A percentile compares a stretch with the other conserved stretches of the same genome.
Evolutionary conservation across 2,329 filamentous ascomycete species (phyloP).

Genomic region (Penicillium oxalicum): DNA sequence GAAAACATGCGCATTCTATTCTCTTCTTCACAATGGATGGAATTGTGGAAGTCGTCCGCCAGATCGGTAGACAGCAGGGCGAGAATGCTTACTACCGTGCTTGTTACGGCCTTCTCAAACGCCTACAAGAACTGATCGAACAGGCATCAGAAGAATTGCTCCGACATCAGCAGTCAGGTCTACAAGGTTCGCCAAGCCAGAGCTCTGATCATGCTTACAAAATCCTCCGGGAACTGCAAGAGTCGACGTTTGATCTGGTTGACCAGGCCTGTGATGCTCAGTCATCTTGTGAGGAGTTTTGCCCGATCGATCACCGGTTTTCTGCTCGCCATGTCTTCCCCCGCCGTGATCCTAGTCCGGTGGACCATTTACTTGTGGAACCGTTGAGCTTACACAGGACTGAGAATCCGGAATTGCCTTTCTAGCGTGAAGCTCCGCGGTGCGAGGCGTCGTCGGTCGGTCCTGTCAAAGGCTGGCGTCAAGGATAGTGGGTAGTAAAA

Average conservation of each 20-base stretch:
- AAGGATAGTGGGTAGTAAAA: background rate
- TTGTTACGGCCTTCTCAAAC: constrained; percentile 2
- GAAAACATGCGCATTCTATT: background rate
- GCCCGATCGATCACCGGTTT: background rate
- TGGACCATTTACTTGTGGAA: background rate
- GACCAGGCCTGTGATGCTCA: constrained; percentile 1
- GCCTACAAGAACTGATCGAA: background rate
- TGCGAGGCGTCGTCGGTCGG: background rate
- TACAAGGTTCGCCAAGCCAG: background rate
- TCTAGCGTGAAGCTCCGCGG: background rate
- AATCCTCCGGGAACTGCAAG: background rate
- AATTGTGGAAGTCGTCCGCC: background rate
- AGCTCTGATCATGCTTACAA: background rate
- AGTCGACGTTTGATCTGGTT: background rate
- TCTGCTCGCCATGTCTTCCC: background rate
- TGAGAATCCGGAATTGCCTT: background rate
- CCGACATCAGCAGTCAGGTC: background rate
- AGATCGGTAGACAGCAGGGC: constrained; percentile 4
- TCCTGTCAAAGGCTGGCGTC: too few relatives aligned
- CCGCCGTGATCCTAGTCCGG: background rate
- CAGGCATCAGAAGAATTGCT: constrained; percentile 1
- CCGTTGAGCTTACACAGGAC: background rate
- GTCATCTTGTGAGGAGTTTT: background rate
- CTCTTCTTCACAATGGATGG: background rate
- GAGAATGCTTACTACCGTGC: constrained; percentile 3